Conservation (phyloP, 345 rosid species). For the Kernera saxatilis region DNA sequence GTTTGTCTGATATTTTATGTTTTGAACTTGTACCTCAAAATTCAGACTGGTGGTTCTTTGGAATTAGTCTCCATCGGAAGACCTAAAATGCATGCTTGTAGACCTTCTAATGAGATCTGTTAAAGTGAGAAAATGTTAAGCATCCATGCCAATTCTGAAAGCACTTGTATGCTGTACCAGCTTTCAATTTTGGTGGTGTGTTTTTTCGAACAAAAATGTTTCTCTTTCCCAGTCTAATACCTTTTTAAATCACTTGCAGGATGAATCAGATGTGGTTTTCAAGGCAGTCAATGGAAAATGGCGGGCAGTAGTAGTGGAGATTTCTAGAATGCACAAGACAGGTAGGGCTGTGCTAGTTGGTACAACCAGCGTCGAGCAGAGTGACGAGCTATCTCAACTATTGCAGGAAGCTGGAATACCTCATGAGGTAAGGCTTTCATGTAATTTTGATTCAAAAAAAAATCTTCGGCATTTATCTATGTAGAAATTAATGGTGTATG, state of each 20-base stretch:
- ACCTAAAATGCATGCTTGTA: not conserved
- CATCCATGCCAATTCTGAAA: slow-evolving; percentile 3
- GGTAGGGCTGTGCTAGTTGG: slow-evolving; percentile 97
- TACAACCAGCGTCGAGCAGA: slow-evolving; percentile 98
- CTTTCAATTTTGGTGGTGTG: not conserved
- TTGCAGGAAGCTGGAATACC: slow-evolving; percentile 78
- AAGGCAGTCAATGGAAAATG: slow-evolving; percentile 89
- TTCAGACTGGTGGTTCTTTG: not conserved
- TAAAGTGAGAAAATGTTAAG: not conserved
- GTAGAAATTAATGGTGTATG: not conserved
- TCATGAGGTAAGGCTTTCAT: slow-evolving; percentile 64
- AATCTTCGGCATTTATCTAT: not conserved
- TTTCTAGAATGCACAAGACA: slow-evolving; percentile 88
- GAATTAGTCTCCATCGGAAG: not conserved
- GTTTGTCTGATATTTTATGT: slow-evolving; percentile 34
- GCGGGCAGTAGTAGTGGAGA: slow-evolving; percentile 93
- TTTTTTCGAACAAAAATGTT: not conserved
- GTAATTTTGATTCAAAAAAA: not conserved
- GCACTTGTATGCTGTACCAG: not conserved
- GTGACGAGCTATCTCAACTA: slow-evolving; percentile 81
- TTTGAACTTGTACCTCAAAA: slow-evolving; percentile 5
- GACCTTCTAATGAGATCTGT: not conserved
- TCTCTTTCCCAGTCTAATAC: not conserved
- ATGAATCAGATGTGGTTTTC: slow-evolving; percentile 95
- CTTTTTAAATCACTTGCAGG: slow-evolving; percentile 50